Percentiles rank a stretch among this genome's conserved stretches.
Evolutionary conservation across 2,329 filamentous ascomycete genomes (phyloP).

Genomic region (Colletotrichum kahawae): DNA sequence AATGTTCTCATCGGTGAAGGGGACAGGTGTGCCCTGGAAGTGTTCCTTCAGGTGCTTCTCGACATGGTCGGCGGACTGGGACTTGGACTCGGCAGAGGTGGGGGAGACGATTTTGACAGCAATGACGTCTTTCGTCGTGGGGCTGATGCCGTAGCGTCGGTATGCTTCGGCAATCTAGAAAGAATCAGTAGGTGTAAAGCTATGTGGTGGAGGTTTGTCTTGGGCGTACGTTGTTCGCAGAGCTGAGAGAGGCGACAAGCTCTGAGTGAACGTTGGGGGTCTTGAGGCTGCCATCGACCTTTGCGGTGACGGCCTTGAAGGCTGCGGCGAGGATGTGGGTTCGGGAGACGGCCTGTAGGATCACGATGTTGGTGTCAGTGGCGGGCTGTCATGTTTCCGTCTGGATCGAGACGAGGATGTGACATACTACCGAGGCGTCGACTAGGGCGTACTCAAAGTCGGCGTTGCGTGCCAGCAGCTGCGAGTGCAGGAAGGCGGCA

Average conservation of each 20-base stretch:
- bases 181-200: not conserved
- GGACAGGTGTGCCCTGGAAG: conserved; percentile 64
- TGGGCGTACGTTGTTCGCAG: conserved; percentile 76
- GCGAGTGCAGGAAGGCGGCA: conserved; percentile 76
- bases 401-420: not conserved
- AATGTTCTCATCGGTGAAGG: conserved; percentile 70
- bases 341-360: conserved; percentile 68
- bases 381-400: not conserved
- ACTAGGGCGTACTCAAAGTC: conserved; percentile 94
- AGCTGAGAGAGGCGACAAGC: conserved; percentile 79
- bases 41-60: conserved; percentile 63
- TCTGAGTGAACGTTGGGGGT: conserved; percentile 90
- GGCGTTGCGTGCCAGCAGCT: conserved; percentile 83
- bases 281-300: conserved; percentile 66
- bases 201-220: not conserved
- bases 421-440: conserved; percentile 76
- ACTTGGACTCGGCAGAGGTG: conserved; percentile 45
- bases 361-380: not conserved
- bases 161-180: conserved; percentile 88
- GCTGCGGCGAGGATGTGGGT: conserved; percentile 76
- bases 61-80: conserved; percentile 50
- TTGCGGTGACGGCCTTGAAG: conserved; percentile 76
- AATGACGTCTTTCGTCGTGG: conserved; percentile 74
- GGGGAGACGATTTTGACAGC: conserved; percentile 77
- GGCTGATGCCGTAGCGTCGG: conserved; percentile 81